Base-by-base conservation (phyloP, 1,284 basidiomycete species). In the Pterulicium gracile region DNA sequence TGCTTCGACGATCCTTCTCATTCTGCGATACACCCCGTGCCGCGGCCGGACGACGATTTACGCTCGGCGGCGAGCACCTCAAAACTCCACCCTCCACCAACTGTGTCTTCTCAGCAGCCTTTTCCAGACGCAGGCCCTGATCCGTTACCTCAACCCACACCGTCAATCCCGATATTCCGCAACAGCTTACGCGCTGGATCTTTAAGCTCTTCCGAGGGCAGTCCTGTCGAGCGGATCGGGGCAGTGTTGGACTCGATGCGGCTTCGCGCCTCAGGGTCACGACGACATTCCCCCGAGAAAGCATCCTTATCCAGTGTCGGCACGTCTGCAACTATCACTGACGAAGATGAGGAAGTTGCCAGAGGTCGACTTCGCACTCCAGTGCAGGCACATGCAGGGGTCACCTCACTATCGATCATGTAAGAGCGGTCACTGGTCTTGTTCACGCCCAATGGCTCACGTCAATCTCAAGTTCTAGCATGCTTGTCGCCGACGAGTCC, bases 151-250 rank as follows among this genome's bases (percentile, higher is more conserved):
- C n/a, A n/a, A n/a, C n/a, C n/a, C n/a, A n/a, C n/a, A n/a, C n/a
- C n/a, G 22, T n/a, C 45, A 46, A 50, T 21, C 59, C 22, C 61
- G 61, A 34, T 56, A 61, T 49, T 56, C 59, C 48, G 58, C 64
- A 47, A 61, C 61, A 45, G 56, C 61, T 44, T 64, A 64, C 42
- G 53, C 56, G 10, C n/a, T n/a, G n/a, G n/a, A n/a, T n/a, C n/a
- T n/a, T 68, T 70, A 10, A 73, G 67, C 52, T 77, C 73, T 4
- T 75, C 70, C 4, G 69, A 74, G 34, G 71, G 72, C 2, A 74
- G 73, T 46, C 63, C 70, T 17, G 61, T 62, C 1, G 66, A 68
- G 27, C 67, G 65, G 47, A 53, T 72, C 1, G 59, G 58, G 14
- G 58, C 61, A 1, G 57, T 59, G 39, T 50, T 67, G 36, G 61